phyloP scores from a whole-genome alignment of 1,284 basidiomycete genomes.

The Rhodotorula sp. region DNA sequence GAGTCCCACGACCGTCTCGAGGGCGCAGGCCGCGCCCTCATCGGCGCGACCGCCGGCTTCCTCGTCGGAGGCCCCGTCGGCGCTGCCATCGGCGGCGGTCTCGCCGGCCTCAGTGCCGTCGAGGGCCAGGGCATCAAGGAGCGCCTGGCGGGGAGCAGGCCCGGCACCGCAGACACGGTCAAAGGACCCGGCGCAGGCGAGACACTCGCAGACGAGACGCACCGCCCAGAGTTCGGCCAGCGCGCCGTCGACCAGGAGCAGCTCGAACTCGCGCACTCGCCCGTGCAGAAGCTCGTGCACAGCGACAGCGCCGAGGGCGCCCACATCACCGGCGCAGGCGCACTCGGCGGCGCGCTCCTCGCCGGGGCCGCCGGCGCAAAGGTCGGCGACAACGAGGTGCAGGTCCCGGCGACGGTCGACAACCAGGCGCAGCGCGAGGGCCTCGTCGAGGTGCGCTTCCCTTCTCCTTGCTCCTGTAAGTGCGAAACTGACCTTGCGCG shows the following conservation, averaged over 20 bases:
- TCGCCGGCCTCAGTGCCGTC: conserved; percentile 13
- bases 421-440: conserved; percentile 1
- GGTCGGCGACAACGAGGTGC: conserved; percentile 24
- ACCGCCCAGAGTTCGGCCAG: conserved; percentile 7
- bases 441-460: background rate
- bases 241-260: conserved; percentile 10
- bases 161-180: background rate
- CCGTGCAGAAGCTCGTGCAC: conserved; percentile 21
- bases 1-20: background rate
- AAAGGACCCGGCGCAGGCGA: background rate
- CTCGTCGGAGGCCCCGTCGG: conserved; percentile 26
- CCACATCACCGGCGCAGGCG: conserved; percentile 4
- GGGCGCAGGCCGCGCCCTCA: background rate
- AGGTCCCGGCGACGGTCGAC: conserved; percentile 7
- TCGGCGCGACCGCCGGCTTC: conserved; percentile 16
- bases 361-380: conserved; percentile 18
- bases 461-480: too few relatives aligned
- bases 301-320: background rate
- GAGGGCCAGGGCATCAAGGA: conserved; percentile 9
- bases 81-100: background rate
- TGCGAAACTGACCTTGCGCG: background rate
- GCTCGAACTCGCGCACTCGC: conserved; percentile 14
- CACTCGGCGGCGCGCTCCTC: conserved; percentile 11
- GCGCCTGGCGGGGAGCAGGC: background rate
- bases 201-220: background rate